Base-by-base conservation (phyloP, 2,329 filamentous ascomycete species). In the Dothideomycetes sp. region DNA sequence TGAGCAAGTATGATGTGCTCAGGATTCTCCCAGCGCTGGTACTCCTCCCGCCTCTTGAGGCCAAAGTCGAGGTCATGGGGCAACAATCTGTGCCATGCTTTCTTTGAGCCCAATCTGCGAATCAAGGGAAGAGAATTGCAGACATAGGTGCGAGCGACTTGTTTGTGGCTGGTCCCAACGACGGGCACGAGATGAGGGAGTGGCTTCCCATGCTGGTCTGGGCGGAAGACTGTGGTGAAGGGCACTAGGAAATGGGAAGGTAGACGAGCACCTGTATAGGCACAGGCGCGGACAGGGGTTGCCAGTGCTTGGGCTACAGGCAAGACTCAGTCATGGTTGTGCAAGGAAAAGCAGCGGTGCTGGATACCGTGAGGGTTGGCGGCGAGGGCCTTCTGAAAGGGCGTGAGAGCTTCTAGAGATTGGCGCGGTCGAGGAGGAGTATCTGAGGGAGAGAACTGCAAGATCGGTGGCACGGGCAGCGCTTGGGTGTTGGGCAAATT, bases 191-290 rank as follows among this genome's bases (percentile, higher is more conserved):
- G 28, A 53, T 63, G 0, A 78, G 79, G 12, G 77, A 63, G 55
- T 70, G 74, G 74, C 75, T 83, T 0, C 70, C 63, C 20, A 12
- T 18, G 10, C 11, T 24, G 15, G 2, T 61, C 50, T 4, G 32
- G 34, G 8, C 34, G 23, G 1, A 61, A 53, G 10, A 77, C 61
- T 2, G 77, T 52, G 19, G 70, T 67, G 45, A 85, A 78, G 22
- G 73, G 65, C 41, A 82, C 73, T 4, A 84, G 62, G 53, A 85
- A 81, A 51, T 71, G 76, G 11, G 57, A 59, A 1, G 82, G 82
- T 5, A 84, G 57, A 1, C 53, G 52, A 0, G 57, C 53, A 0
- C 51, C 46, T 1, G 77, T 76, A 22, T 71, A 53, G 16, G 58
- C 52, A 51, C 80, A 84, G 43, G 56, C 50, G 40, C 82, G 76